Percentiles rank a stretch among this genome's conserved stretches.
Evolutionary conservation across 2,329 filamentous ascomycete genomes (phyloP).

Genomic region (Hymenoscyphus occultus): DNA sequence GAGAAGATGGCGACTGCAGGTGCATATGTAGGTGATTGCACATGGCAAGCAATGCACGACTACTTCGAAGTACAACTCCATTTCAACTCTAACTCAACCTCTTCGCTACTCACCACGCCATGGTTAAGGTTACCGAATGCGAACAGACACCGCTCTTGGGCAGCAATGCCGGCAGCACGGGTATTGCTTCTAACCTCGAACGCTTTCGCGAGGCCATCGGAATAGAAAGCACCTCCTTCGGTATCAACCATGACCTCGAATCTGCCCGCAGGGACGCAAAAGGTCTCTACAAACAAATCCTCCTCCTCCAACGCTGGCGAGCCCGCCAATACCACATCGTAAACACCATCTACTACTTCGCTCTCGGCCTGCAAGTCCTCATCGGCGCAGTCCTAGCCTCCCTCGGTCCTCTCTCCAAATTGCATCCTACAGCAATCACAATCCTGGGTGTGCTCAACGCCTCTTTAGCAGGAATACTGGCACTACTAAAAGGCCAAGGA

Average conservation of each 20-base stretch:
- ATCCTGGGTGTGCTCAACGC: conserved; percentile 61
- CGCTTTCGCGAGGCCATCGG: conserved; percentile 30
- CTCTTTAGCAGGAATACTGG: conserved; percentile 58
- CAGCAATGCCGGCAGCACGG: background rate
- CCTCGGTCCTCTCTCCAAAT: conserved; percentile 44
- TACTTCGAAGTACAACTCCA: background rate
- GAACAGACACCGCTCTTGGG: conserved; percentile 6
- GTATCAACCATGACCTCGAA: conserved; percentile 22
- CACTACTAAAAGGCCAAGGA: conserved; percentile 51
- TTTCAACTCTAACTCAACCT: background rate
- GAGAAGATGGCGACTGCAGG: background rate
- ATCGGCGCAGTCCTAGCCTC: conserved; percentile 48
- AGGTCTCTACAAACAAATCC: conserved; percentile 41
- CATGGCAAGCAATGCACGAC: background rate
- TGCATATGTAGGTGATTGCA: background rate
- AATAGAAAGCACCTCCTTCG: conserved; percentile 19
- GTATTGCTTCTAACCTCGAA: conserved; percentile 19
- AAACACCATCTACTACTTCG: conserved; percentile 41
- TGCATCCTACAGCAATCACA: conserved; percentile 52
- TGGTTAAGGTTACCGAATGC: background rate
- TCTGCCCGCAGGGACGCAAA: conserved; percentile 18
- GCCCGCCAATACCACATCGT: conserved; percentile 38
- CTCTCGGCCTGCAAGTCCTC: conserved; percentile 46
- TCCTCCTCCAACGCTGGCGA: conserved; percentile 37
- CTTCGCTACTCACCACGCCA: background rate